A percentile compares a stretch with the other conserved stretches of the same genome.
Evolutionary conservation across 1,284 basidiomycete genomes (phyloP).

Genomic region (Pterulicium gracile): DNA sequence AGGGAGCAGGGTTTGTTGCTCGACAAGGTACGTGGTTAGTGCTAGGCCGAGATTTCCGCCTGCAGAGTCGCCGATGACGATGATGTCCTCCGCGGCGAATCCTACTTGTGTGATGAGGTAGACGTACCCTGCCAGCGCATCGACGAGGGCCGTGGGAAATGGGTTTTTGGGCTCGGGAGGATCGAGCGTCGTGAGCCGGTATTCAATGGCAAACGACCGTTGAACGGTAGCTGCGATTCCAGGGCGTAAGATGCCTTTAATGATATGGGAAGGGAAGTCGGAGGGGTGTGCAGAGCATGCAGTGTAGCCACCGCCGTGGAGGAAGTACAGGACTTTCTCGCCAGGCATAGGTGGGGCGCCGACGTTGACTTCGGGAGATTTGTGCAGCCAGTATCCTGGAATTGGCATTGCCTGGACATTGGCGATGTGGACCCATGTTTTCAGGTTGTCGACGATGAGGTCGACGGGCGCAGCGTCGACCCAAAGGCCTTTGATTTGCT

Average conservation of each 20-base stretch:
- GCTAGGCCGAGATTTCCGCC: slow-evolving; percentile 64
- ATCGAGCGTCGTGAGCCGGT: slow-evolving; percentile 31
- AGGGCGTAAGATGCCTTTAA: slow-evolving; percentile 12
- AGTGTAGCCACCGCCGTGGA: slow-evolving; percentile 42
- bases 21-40: slow-evolving; percentile 38
- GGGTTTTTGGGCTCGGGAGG: slow-evolving; percentile 27
- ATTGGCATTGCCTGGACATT: slow-evolving; percentile 30
- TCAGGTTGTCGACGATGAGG: slow-evolving; percentile 38
- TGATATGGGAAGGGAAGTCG: slow-evolving; percentile 19
- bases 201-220: slow-evolving; percentile 36
- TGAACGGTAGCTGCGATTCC: slow-evolving; percentile 24
- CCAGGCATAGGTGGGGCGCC: slow-evolving; percentile 26
- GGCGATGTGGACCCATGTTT: slow-evolving; percentile 29
- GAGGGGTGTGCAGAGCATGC: slow-evolving; percentile 32
- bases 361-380: slow-evolving; percentile 21
- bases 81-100: slow-evolving; percentile 43
- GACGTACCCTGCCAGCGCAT: slow-evolving; percentile 49
- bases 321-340: slow-evolving; percentile 39
- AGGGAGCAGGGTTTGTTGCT: slow-evolving; percentile 20
- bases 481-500: slow-evolving; percentile 39
- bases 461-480: slow-evolving; percentile 30
- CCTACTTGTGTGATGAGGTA: slow-evolving; percentile 43
- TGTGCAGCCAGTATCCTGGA: slow-evolving; percentile 47
- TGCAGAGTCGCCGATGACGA: slow-evolving; percentile 61
- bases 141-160: slow-evolving; percentile 55